Evolutionary conservation across 169 alveolate species (phyloP).

Genomic region (Hepatocystis sp.): DNA sequence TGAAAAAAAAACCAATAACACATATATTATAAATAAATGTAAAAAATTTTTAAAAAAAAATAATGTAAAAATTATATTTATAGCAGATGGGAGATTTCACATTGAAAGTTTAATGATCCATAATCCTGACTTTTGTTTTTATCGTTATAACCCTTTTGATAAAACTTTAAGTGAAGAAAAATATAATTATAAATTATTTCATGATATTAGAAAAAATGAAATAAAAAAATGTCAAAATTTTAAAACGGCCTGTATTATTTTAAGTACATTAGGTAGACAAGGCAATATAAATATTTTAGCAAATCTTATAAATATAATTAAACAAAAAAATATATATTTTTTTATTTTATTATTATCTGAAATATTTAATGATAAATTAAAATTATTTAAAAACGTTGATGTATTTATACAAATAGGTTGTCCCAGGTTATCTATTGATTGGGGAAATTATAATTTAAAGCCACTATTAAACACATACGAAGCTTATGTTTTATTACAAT

Average conservation of each 20-base stretch:
- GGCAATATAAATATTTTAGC: slow-evolving; percentile 85
- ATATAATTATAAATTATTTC: slow-evolving; percentile 90
- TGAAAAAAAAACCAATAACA: neutral
- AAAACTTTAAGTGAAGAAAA: slow-evolving; percentile 87
- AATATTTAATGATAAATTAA: slow-evolving; percentile 81
- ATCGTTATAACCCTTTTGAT: slow-evolving; percentile 96
- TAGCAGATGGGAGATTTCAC: slow-evolving; percentile 99
- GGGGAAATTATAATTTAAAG: slow-evolving; percentile 95
- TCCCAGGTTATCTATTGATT: slow-evolving; percentile 99
- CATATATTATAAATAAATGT: slow-evolving; percentile 79
- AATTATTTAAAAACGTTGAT: slow-evolving; percentile 78
- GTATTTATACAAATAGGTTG: slow-evolving; percentile 95
- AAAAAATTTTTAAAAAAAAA: slow-evolving; percentile 42
- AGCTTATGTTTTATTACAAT: slow-evolving; percentile 95
- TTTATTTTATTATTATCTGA: slow-evolving; percentile 81
- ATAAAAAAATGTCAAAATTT: slow-evolving; percentile 80
- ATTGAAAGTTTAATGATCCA: slow-evolving; percentile 99
- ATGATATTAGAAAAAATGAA: slow-evolving; percentile 89
- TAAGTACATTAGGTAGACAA: slow-evolving; percentile 90
- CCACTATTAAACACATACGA: slow-evolving; percentile 98
- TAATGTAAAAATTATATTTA: slow-evolving; percentile 86
- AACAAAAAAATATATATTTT: slow-evolving; percentile 35
- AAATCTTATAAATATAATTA: slow-evolving; percentile 73
- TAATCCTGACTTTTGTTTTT: slow-evolving; percentile 94
- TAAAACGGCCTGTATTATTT: slow-evolving; percentile 80